Evolutionary conservation across 1,284 basidiomycete species (phyloP), one percentile per base, ranked within the genome.

Genomic region (Lentinula novae-zelandiae): DNA sequence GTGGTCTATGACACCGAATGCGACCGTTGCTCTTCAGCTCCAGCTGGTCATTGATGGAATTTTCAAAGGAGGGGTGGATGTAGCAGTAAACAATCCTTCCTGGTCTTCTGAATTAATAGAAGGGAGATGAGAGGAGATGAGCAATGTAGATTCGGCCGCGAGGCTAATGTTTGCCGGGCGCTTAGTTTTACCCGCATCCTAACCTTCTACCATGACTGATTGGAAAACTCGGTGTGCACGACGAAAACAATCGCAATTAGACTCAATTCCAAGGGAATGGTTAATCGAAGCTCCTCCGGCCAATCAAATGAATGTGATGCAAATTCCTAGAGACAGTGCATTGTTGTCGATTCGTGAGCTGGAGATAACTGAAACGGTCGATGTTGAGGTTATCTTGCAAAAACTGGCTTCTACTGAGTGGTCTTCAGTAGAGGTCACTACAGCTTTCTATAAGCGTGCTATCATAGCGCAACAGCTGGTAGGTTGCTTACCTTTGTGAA

Each of bases 381-480:
- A 77, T 63, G 76, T 86, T 1, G 71, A 72, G 15, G 64, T 69
- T 31, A 71, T 87, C 1, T 73, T 82, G 64, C 54, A 68, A 53
- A 77, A 81, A 56, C 69, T 90, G 1, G 75, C 73, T 9, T 70
- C 64, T 0, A 78, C 63, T 78, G 80, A 78, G 48, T 88, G 84
- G 82, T 78, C 83, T 1, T 82, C 85, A 5, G 75, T 84, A 2
- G 82, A 87, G 63, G 87, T 89, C 48, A 85, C 86, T 1, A 84
- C 78, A 1, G 88, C 90, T 0, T 93, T 87, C 71, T 87, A 85
- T 73, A 92, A 92, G 72, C 80, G 90, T 1, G 88, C 92, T 0
- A 78, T 89, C 42, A 74, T 93, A 39, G 91, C 92, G 0, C 92
- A 93, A 62, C 92, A 93, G 71, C 74, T 91, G 36, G 90, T 92